Conservation (phyloP, 495 filamentous ascomycete species). For the Clavariopsis aquatica region DNA sequence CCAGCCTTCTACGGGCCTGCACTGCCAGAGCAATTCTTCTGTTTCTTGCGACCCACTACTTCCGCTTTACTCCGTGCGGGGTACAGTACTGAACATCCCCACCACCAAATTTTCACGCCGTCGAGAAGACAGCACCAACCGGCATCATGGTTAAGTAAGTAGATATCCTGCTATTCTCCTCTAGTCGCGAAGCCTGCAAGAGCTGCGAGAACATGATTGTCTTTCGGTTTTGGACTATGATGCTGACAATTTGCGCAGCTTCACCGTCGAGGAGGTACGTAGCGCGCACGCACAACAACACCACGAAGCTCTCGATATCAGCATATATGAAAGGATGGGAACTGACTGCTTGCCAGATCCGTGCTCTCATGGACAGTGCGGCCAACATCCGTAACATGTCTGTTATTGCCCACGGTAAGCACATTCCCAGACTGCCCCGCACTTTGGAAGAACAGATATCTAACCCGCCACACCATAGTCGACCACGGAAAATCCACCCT, state of each 20-base stretch:
- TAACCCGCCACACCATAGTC: slow-evolving; percentile 53
- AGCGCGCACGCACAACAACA: slow-evolving; percentile 9
- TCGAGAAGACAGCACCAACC: slow-evolving; percentile 56
- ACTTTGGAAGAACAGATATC: slow-evolving; percentile 5
- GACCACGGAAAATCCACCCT: slow-evolving; percentile 99
- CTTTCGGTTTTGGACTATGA: not conserved
- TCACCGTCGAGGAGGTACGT: slow-evolving; percentile 92
- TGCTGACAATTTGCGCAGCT: slow-evolving; percentile 61
- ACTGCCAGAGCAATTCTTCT: slow-evolving; percentile 23
- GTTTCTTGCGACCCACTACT: slow-evolving; percentile 10
- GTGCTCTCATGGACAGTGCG: slow-evolving; percentile 93
- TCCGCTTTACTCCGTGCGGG: slow-evolving; percentile 28
- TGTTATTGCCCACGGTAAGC: slow-evolving; percentile 84
- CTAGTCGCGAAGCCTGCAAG: not conserved
- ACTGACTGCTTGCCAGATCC: slow-evolving; percentile 63
- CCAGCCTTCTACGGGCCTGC: slow-evolving; percentile 21
- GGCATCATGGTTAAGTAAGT: slow-evolving; percentile 99
- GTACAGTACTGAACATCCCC: slow-evolving; percentile 26
- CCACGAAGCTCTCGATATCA: not conserved
- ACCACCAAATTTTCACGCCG: slow-evolving; percentile 34
- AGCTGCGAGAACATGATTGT: not conserved
- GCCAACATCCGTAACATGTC: slow-evolving; percentile 99
- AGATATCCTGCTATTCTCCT: slow-evolving; percentile 7
- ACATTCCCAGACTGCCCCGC: slow-evolving; percentile 5
- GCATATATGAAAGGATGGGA: slow-evolving; percentile 1